A percentile compares a stretch with the other conserved stretches of the same genome.
These are phyloP conservation scores for Apiospora malaysiana DNA, from an alignment of 2,329 filamentous ascomycete genomes.

Conservation along the genomic window DNA sequence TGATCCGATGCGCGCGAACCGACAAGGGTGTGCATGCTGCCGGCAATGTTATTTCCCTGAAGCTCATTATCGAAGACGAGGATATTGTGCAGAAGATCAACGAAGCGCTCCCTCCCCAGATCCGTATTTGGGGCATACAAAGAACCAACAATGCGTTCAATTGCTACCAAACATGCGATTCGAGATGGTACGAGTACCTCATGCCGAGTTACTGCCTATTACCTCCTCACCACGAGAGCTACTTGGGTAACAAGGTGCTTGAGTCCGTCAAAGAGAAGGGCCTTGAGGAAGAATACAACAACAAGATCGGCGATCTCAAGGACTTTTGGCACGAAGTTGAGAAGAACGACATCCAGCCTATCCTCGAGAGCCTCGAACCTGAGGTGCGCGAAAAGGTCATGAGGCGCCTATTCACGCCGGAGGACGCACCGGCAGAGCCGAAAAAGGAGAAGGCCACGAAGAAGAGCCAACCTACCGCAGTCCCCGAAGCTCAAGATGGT, in stretches of 20 bases:
- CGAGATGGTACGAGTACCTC: slow-evolving; percentile 95
- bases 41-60: slow-evolving; percentile 92
- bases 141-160: slow-evolving; percentile 90
- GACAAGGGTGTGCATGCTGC: slow-evolving; percentile 98
- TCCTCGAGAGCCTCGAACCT: slow-evolving; percentile 66
- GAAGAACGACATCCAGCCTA: slow-evolving; percentile 77
- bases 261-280: slow-evolving; percentile 76
- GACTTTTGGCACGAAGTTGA: slow-evolving; percentile 86
- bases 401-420: slow-evolving; percentile 59
- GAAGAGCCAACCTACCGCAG: not conserved
- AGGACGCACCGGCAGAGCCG: slow-evolving; percentile 31
- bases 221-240: slow-evolving; percentile 89
- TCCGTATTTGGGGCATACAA: slow-evolving; percentile 93
- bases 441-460: slow-evolving; percentile 30
- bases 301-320: slow-evolving; percentile 77
- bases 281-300: slow-evolving; percentile 70
- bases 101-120: slow-evolving; percentile 80
- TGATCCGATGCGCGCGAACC: slow-evolving; percentile 92
- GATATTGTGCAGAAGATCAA: slow-evolving; percentile 94
- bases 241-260: slow-evolving; percentile 81
- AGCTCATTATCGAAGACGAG: slow-evolving; percentile 91
- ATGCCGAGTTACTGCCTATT: slow-evolving; percentile 93
- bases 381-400: slow-evolving; percentile 68
- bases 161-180: slow-evolving; percentile 94
- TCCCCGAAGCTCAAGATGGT: slow-evolving; percentile 8